Percentiles rank a stretch among this genome's conserved stretches.
phyloP scores from a whole-genome alignment of 257 asterid species.

The Forsythia viridissima region DNA sequence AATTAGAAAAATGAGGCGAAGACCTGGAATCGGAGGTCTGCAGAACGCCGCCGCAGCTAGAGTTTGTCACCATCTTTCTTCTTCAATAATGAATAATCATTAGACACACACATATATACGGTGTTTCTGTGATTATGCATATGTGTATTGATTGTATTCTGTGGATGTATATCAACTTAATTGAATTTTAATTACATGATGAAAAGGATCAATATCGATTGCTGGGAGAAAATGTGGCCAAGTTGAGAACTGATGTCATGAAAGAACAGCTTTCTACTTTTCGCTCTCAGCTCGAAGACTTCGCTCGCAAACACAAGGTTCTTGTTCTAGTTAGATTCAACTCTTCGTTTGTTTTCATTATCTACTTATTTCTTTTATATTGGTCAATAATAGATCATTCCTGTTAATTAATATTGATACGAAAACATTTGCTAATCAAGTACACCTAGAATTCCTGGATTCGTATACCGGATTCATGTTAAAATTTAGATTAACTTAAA shows the following conservation, averaged over 20 bases:
- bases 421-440: not conserved
- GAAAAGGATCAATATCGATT: slow-evolving; percentile 78
- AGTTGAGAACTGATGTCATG: slow-evolving; percentile 90
- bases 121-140: not conserved
- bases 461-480: too few relatives aligned
- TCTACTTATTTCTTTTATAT: not conserved
- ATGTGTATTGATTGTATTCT: not conserved
- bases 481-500: not conserved
- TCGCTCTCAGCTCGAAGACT: slow-evolving; percentile 95
- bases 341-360: not conserved
- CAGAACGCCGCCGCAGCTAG: slow-evolving; percentile 97
- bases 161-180: not conserved
- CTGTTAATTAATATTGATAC: not conserved
- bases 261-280: slow-evolving; percentile 92
- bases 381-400: not conserved
- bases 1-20: slow-evolving; percentile 62
- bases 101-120: not conserved
- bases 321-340: not conserved
- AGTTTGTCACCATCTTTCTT: slow-evolving; percentile 38
- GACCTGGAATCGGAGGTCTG: slow-evolving; percentile 93
- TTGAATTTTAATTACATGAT: slow-evolving; percentile 1
- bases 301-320: slow-evolving; percentile 95
- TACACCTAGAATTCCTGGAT: too few relatives aligned
- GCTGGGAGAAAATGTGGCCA: slow-evolving; percentile 96
- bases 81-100: not conserved